These are phyloP conservation scores for Pichia deserticola DNA, from an alignment of 805 yeast genomes.

Conservation along the genomic window DNA sequence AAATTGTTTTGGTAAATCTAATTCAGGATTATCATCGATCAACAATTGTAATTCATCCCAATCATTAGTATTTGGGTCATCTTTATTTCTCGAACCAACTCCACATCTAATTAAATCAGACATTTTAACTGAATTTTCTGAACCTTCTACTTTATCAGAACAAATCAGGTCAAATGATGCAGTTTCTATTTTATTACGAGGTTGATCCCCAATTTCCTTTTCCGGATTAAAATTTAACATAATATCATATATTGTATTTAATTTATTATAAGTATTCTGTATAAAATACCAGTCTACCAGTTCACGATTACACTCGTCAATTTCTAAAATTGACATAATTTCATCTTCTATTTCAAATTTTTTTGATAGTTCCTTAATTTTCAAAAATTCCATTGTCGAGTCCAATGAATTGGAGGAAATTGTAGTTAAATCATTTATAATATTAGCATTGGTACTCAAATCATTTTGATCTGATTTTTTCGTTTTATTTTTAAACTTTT, in stretches of 20 bases:
- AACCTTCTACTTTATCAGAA: neutral
- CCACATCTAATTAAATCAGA: neutral
- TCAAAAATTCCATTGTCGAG: conserved; percentile 7
- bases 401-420: too few species aligned
- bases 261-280: conserved; percentile 9
- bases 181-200: neutral
- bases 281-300: conserved; percentile 11
- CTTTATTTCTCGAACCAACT: neutral
- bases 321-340: conserved; percentile 8
- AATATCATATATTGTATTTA: conserved; percentile 15
- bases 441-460: too few species aligned
- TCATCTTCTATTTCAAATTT: conserved; percentile 12
- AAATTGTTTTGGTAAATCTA: conserved; percentile 35
- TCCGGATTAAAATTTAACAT: conserved; percentile 11
- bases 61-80: neutral
- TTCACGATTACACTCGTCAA: conserved; percentile 3
- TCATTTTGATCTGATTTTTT: too few species aligned
- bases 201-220: conserved; percentile 11
- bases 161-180: neutral
- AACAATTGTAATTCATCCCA: conserved; percentile 28
- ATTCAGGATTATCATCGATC: conserved; percentile 27
- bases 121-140: neutral
- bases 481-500: too few species aligned
- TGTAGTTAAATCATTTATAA: too few species aligned
- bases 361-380: neutral